phyloP scores from a whole-genome alignment of 2,329 filamentous ascomycete species.

The Colletotrichum tanaceti region DNA sequence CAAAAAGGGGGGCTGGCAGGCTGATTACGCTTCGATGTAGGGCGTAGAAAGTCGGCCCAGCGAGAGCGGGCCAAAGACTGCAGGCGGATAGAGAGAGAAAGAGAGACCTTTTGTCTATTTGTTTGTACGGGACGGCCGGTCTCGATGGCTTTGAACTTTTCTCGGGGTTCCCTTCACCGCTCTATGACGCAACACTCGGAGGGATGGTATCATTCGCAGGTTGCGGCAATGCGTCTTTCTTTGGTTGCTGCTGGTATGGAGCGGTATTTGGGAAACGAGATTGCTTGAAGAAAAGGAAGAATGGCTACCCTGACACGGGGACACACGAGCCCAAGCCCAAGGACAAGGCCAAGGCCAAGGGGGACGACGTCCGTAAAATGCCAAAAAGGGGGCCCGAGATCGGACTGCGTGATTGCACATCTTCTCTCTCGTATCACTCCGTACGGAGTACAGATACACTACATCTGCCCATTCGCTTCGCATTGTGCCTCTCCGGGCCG shows the following conservation, averaged over 20 bases:
- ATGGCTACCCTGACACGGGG: neutral
- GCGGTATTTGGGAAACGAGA: constrained; percentile 21
- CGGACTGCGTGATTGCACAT: constrained; percentile 33
- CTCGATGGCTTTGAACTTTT: constrained; percentile 20
- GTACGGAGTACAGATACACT: no score
- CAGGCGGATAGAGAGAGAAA: constrained; percentile 14
- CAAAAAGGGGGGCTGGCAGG: neutral
- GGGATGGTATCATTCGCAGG: constrained; percentile 40
- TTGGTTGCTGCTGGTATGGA: constrained; percentile 13
- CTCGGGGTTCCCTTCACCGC: constrained; percentile 31
- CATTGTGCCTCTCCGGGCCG: neutral
- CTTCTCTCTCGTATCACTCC: constrained; percentile 3
- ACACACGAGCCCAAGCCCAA: neutral
- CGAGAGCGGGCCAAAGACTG: no score
- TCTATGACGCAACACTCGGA: constrained; percentile 41
- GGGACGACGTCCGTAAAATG: neutral
- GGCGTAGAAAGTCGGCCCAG: neutral
- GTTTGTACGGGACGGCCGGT: constrained; percentile 33
- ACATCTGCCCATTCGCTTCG: neutral
- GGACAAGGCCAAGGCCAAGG: no score
- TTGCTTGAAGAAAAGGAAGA: neutral
- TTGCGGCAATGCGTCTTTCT: constrained; percentile 6
- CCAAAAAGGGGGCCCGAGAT: constrained; percentile 19
- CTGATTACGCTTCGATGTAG: constrained; percentile 6
- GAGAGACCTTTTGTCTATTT: constrained; percentile 16